Evolutionary conservation across 1,284 basidiomycete species (phyloP).

Genomic region (Abortiporus biennis): DNA sequence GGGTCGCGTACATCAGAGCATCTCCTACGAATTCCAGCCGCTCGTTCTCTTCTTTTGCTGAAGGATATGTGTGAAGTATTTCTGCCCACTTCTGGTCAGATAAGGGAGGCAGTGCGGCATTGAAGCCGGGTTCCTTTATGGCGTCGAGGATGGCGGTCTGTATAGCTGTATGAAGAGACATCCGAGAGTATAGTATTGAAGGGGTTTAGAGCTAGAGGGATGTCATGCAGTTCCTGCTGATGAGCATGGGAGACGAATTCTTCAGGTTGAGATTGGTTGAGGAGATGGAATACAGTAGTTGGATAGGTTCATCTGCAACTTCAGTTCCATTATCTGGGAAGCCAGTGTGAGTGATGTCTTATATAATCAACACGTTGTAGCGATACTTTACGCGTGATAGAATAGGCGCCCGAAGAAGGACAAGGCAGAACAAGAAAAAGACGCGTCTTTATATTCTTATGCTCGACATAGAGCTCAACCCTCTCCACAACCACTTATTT

Average conservation of each 20-base stretch:
- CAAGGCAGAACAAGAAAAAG: conserved; percentile 4
- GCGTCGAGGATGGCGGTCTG: conserved; percentile 18
- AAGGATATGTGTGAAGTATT: conserved; percentile 13
- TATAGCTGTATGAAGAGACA: conserved; percentile 11
- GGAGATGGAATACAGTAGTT: no score
- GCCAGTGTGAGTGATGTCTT: no score
- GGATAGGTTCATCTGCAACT: no score
- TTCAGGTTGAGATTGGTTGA: not conserved
- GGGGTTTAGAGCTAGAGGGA: not conserved
- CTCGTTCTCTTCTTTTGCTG: conserved; percentile 19
- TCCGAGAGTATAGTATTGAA: no score
- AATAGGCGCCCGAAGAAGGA: no score
- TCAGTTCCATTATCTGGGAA: no score
- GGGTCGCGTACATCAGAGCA: conserved; percentile 27
- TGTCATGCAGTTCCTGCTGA: not conserved
- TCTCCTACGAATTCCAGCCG: conserved; percentile 29
- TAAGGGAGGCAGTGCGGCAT: conserved; percentile 22
- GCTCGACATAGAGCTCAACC: no score
- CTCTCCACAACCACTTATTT: no score
- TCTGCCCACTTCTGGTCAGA: conserved; percentile 22
- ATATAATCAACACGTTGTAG: no score
- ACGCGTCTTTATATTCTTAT: conserved; percentile 3
- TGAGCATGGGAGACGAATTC: not conserved
- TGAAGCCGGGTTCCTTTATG: conserved; percentile 18
- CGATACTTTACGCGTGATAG: no score